Base-by-base conservation (phyloP, 2,329 filamentous ascomycete species). In the Apiospora malaysiana region DNA sequence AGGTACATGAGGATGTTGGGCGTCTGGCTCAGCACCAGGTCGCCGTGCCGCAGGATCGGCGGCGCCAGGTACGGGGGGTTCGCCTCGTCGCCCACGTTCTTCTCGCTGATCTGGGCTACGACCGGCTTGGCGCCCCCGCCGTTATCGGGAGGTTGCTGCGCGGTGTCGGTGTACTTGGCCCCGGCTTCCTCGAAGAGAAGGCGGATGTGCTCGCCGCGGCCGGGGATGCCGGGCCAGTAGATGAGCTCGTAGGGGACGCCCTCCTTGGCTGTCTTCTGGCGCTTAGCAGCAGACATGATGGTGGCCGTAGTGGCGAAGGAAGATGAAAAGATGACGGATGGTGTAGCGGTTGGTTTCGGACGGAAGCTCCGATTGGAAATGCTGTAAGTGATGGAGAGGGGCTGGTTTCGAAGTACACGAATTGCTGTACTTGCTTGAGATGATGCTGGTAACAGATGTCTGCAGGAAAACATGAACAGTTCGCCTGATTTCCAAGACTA, bases 1-100 rank as follows among this genome's bases (percentile, higher is more conserved):
- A 95, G 83, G 79, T 94, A 95, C 9, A 90, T 80, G 21, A 95
- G 84, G 75, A 95, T 94, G 78, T 91, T 93, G 47, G 92, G 85
- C 1, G 91, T 92, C 82, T 95, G 93, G 77, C 82, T 86, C 75
- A 95, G 85, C 56, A 90, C 59, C 8, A 94, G 81, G 51, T 87
- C 81, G 71, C 89, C 90, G 73, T 91, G 85, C 72, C 84, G 87
- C 25, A 95, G 87, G 4, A 90, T 85, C 0, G 93, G 93, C 0
- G 91, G 90, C 0, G 92, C 91, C 65, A 93, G 84, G 8, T 86
- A 78, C 0, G 93, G 92, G 0, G 91, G 88, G 80, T 93, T 94
- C 71, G 81, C 76, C 12, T 79, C 83, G 75, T 89, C 85, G 72
- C 87, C 86, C 1, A 77, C 76, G 71, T 86, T 84, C 12, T 82